Conservation (phyloP, 2,329 filamentous ascomycete species). For the Pestalotiopsis sp. region DNA sequence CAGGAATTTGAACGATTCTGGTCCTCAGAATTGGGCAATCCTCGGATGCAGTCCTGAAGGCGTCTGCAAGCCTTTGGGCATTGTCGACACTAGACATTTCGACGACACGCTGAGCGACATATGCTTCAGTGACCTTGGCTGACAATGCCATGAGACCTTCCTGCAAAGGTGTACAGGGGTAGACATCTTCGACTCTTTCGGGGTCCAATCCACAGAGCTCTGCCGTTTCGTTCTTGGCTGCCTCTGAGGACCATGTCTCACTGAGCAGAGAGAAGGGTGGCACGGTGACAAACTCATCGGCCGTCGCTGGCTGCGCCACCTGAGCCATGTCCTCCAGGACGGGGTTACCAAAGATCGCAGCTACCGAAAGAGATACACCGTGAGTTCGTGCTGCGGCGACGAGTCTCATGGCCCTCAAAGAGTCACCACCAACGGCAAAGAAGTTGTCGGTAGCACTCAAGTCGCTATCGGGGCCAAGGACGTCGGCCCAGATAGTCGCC, state of each 20-base stretch:
- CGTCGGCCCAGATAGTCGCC: slow-evolving; percentile 37
- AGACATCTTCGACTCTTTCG: slow-evolving; percentile 48
- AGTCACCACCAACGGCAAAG: slow-evolving; percentile 42
- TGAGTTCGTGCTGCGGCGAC: slow-evolving; percentile 43
- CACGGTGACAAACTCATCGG: slow-evolving; percentile 27
- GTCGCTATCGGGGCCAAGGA: slow-evolving; percentile 36
- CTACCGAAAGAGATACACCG: slow-evolving; percentile 43
- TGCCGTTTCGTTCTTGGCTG: slow-evolving; percentile 39
- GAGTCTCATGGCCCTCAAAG: slow-evolving; percentile 52
- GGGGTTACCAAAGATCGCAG: slow-evolving; percentile 46
- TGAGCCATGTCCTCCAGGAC: slow-evolving; percentile 45
- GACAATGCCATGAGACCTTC: slow-evolving; percentile 57
- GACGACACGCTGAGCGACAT: slow-evolving; percentile 52
- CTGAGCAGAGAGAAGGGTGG: slow-evolving; percentile 42
- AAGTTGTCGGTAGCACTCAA: slow-evolving; percentile 32
- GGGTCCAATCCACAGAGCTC: slow-evolving; percentile 39
- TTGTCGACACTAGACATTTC: slow-evolving; percentile 37
- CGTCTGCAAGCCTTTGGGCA: slow-evolving; percentile 39
- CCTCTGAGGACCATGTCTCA: slow-evolving; percentile 32
- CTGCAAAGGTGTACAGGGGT: slow-evolving; percentile 56
- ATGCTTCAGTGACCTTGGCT: slow-evolving; percentile 50
- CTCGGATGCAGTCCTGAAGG: slow-evolving; percentile 41
- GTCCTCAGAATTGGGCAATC: slow-evolving; percentile 48
- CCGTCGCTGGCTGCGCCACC: slow-evolving; percentile 29
- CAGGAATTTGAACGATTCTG: slow-evolving; percentile 47